Percentiles rank a stretch among this genome's conserved stretches.
Conservation (phyloP, 78 protist species). For the Dictyostelium firmibasis region DNA sequence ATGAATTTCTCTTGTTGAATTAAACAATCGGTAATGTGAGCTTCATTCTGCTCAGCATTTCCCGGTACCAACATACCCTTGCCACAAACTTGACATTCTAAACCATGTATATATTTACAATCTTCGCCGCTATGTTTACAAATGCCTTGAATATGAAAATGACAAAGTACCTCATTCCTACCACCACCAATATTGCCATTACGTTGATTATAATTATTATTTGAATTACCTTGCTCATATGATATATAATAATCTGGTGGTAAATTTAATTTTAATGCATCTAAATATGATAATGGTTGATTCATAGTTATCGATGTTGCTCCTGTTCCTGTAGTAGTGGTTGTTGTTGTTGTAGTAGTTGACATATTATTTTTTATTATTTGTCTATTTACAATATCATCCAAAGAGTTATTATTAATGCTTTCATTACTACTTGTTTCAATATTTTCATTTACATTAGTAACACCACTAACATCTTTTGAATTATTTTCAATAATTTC, state of each 20-base stretch:
- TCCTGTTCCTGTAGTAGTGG: not conserved
- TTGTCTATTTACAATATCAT: not conserved
- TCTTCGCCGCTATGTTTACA: slow-evolving; percentile 54
- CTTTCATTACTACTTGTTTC: not conserved
- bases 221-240: slow-evolving; percentile 4
- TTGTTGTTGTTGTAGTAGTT: not conserved
- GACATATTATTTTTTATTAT: not conserved
- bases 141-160: slow-evolving; percentile 34
- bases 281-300: slow-evolving; percentile 54
- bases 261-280: slow-evolving; percentile 51
- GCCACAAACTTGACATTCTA: slow-evolving; percentile 29
- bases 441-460: not conserved
- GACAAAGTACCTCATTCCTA: slow-evolving; percentile 22
- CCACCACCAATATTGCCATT: not conserved
- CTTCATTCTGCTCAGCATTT: slow-evolving; percentile 19
- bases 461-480: not conserved
- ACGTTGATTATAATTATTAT: not conserved
- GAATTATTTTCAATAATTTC: not conserved
- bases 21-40: slow-evolving; percentile 40
- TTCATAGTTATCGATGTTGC: not conserved
- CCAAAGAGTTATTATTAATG: not conserved
- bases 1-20: not conserved
- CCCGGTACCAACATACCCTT: slow-evolving; percentile 36
- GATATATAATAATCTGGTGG: slow-evolving; percentile 57
- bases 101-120: slow-evolving; percentile 69